Evolutionary conservation across 148 eudicot species (phyloP), one percentile per base, ranked within the genome.

Genomic region (Cornus controversa): DNA sequence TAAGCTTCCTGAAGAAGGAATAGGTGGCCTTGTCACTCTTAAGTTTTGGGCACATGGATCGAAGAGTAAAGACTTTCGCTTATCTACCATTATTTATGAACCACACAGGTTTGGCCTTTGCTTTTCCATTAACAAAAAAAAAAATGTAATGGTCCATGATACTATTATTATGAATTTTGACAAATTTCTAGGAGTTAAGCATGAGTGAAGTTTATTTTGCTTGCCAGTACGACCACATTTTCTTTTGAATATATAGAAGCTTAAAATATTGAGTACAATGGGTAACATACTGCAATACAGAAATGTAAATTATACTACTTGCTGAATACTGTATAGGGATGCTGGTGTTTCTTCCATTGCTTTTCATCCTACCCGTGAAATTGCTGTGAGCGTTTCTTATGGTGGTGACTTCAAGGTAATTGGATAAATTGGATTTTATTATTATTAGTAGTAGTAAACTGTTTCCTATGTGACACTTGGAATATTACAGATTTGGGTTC

Each of bases 361-460:
- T 80, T 90, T 93, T 84, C 94, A 84, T 78, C 98, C 98, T 73
- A 76, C 82, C 31, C 75, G 84, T 53, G 79, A 71, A 71, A 96
- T 96, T 92, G 90, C 90, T 78, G 98, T 85, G 76, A 93, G 87
- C 84, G 80, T 87, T 73, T 93, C 98, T 73, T 78, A 86, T 84
- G 99, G 95, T 73, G 99, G 91, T 64, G 98, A 96, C 75, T 93
- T 96, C 73, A 96, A 93, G 97, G 99, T 91, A 86, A 62, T 60
- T 63, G 15, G 23, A 42, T 60, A 10, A 24, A 40, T 67, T 73
- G 11, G 5, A 25, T 74, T 45, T 68, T 10, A 2, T 42, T 9
- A 0, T 62, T 62, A 65, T 28, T 36, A n/a, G 15, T 70, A 71
- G 47, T 23, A 34, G 45, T 25, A 54, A 20, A 64, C 66, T 53